A percentile compares a stretch with the other conserved stretches of the same genome.
Evolutionary conservation across 2,329 filamentous ascomycete genomes (phyloP).

Genomic region (Talaromyces sp.): DNA sequence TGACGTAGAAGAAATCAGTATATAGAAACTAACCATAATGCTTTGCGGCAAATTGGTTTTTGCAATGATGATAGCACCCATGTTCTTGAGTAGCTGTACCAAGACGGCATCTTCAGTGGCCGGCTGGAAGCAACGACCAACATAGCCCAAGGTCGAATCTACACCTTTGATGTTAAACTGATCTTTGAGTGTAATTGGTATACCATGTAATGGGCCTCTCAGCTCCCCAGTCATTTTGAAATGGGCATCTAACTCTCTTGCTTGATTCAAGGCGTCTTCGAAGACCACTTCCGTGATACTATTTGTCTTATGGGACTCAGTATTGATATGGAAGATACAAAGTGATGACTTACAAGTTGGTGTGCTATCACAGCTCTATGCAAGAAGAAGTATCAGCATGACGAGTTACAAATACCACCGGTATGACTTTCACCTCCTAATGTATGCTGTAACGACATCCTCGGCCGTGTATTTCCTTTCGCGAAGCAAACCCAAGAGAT

Average conservation of each 20-base stretch:
- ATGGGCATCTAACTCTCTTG: conserved; percentile 22
- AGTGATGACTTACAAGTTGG: conserved; percentile 21
- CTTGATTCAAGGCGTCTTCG: conserved; percentile 21
- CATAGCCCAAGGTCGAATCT: conserved; percentile 52
- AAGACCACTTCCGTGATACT: conserved; percentile 32
- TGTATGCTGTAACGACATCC: conserved; percentile 30
- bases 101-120: conserved; percentile 27
- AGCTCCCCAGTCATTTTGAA: conserved; percentile 32
- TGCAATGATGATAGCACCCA: conserved; percentile 52
- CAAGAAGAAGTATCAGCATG: background rate
- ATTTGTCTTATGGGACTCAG: conserved; percentile 31
- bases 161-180: conserved; percentile 56
- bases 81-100: conserved; percentile 15
- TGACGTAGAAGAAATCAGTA: background rate
- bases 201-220: conserved; percentile 48
- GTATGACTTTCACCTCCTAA: conserved; percentile 28
- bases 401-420: background rate
- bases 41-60: conserved; percentile 56
- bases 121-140: conserved; percentile 42
- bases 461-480: conserved; percentile 28
- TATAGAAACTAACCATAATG: conserved; percentile 51
- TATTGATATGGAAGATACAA: background rate
- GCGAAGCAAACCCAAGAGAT: conserved; percentile 23
- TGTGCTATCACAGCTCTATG: conserved; percentile 26
- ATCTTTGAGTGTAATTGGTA: conserved; percentile 56